Evolutionary conservation across 495 filamentous ascomycete species (phyloP), one percentile per base, ranked within the genome.

Genomic region (Cercophora newfieldiana): DNA sequence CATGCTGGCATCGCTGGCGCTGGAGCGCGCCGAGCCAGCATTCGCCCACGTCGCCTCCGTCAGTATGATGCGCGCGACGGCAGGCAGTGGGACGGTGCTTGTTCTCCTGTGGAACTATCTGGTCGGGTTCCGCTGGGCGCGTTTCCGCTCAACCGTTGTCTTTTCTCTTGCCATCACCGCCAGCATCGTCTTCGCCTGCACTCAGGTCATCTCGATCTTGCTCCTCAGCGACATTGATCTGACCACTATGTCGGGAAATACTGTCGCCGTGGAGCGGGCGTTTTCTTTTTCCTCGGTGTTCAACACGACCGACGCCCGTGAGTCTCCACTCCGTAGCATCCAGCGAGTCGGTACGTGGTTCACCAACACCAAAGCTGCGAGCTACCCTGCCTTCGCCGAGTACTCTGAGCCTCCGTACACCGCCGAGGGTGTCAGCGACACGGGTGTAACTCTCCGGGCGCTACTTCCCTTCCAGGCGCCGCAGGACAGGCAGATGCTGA

Each of bases 351-450:
- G 25, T 19, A 14, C 53, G 16, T 24, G 19, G 21, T 18, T 18
- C 53, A n/a, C n/a, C n/a, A n/a, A n/a, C n/a, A n/a, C n/a, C n/a
- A n/a, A n/a, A n/a, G n/a, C 53, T 24, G 22, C 53, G 16, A 6
- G 10, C 2, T 63, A 54, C 28, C 61, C 61, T 1, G 54, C 24
- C 5, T 63, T 63, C 29, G 61, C 61, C 25, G 61, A 63, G 28
- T 63, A 63, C 49, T 54, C 47, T 5, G 61, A 63, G 61, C 26
- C 61, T 3, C 61, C 61, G 5, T 54, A 7, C 19, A 25, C 7
- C 6, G 49, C 24, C 14, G 50, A 54, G 3, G 61, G 47, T 5
- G 47, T 63, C 2, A n/a, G 12, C 19, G 61, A 63, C 61, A 63
- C 61, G 6, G 61, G 61, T 3, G 21, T 63, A 8, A 63, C 61